Conservation (phyloP, 2,329 filamentous ascomycete genomes). For the Drechslera avenae region DNA sequence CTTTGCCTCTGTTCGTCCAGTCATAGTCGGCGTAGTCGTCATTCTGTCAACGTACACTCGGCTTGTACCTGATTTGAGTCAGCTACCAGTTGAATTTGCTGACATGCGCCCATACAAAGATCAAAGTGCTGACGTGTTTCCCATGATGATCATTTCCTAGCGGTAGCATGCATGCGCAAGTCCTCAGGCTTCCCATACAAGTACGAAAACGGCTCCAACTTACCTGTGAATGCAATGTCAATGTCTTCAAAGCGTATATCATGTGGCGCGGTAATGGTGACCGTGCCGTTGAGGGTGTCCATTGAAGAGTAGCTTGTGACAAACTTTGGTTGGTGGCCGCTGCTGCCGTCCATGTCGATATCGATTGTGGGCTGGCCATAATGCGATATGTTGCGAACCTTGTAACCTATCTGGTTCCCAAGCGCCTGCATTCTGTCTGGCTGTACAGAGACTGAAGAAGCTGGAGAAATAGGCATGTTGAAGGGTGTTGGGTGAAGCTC, state of each 20-base stretch:
- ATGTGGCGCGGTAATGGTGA: slow-evolving; percentile 55
- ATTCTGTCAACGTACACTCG: slow-evolving; percentile 62
- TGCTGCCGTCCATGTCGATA: slow-evolving; percentile 48
- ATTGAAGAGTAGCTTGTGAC: slow-evolving; percentile 61
- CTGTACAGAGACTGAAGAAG: slow-evolving; percentile 25
- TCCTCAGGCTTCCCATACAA: too few relatives aligned
- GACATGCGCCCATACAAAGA: too few relatives aligned
- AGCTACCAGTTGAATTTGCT: slow-evolving; percentile 9
- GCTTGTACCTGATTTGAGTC: slow-evolving; percentile 51
- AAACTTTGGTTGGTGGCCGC: slow-evolving; percentile 36
- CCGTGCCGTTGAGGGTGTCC: slow-evolving; percentile 62
- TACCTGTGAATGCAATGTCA: slow-evolving; percentile 64
- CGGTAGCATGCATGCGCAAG: too few relatives aligned
- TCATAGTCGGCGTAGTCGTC: slow-evolving; percentile 57
- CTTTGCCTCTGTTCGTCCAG: slow-evolving; percentile 60
- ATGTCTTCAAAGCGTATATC: slow-evolving; percentile 64
- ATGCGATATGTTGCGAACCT: slow-evolving; percentile 40
- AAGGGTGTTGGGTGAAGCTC: slow-evolving; percentile 13
- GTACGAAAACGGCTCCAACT: slow-evolving; percentile 15
- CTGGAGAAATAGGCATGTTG: slow-evolving; percentile 29
- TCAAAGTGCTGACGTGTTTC: too few relatives aligned
- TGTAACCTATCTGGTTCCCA: slow-evolving; percentile 42
- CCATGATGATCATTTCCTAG: too few relatives aligned
- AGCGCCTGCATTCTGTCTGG: slow-evolving; percentile 38
- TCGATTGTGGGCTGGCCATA: slow-evolving; percentile 50